Percentiles rank a stretch among this genome's conserved stretches.
Evolutionary conservation across 768 basidiomycete species (phyloP).

Genomic region (Obba rivulosa): DNA sequence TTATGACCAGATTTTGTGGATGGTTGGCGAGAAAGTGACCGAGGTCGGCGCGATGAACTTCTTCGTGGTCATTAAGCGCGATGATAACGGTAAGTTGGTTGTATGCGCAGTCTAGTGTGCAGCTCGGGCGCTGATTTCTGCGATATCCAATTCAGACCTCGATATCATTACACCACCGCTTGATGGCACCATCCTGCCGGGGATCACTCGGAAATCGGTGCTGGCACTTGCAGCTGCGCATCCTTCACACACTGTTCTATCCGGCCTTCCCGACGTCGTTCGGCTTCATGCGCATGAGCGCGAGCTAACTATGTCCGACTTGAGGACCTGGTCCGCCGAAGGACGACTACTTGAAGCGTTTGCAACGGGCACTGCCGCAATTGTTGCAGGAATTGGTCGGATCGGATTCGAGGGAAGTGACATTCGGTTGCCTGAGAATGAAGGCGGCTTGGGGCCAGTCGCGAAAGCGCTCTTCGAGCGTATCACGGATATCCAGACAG

Average conservation of each 20-base stretch:
- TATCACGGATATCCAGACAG: conserved; percentile 73
- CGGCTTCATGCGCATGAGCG: conserved; percentile 38
- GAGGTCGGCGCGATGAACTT: conserved; percentile 55
- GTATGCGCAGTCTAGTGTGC: neutral
- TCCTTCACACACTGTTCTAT: conserved; percentile 27
- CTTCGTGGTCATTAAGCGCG: conserved; percentile 41
- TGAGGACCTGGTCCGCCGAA: conserved; percentile 37
- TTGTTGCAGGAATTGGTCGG: conserved; percentile 65
- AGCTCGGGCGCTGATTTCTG: neutral
- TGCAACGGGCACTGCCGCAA: conserved; percentile 78
- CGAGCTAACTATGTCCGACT: conserved; percentile 38
- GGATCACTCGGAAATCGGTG: conserved; percentile 85
- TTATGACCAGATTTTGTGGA: conserved; percentile 54
- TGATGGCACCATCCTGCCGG: conserved; percentile 89
- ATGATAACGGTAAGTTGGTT: conserved; percentile 30
- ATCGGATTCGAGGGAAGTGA: conserved; percentile 71
- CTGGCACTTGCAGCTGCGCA: conserved; percentile 68
- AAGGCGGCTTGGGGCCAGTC: conserved; percentile 44
- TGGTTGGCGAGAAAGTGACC: conserved; percentile 35
- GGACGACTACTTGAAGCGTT: conserved; percentile 78
- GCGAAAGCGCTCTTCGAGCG: conserved; percentile 66
- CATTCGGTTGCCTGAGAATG: conserved; percentile 56
- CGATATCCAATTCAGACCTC: conserved; percentile 36
- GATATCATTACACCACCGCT: conserved; percentile 88
- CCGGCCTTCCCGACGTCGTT: conserved; percentile 38